Base-by-base conservation (phyloP, 2,329 filamentous ascomycete species). In the Periconia macrospinosa region DNA sequence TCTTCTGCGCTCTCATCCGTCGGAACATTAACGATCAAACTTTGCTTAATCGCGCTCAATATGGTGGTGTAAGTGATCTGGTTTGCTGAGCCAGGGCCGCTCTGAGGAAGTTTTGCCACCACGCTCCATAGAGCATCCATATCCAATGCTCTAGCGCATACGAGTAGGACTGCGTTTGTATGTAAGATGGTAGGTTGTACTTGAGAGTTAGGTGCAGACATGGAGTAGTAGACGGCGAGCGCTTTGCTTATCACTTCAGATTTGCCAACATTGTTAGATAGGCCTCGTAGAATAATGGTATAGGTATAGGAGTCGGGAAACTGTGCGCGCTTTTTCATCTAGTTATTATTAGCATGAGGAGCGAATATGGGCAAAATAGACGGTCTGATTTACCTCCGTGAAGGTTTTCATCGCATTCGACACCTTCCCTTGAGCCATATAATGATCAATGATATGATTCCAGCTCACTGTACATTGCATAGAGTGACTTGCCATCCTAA, bases 281-380 rank as follows among this genome's bases (percentile, higher is more conserved):
- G 85, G 30, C 92, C 93, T 47, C 84, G 81, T 61, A 99, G 86
- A 54, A 97, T 83, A 53, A 90, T 86, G 17, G 90, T 94, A 69
- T 90, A 97, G 0, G 94, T 97, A 64, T 88, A 84, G 3, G 85
- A 83, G 69, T 92, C 93, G 1, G 94, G 93, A 23, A 83, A 79
- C 65, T 95, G 89, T 6, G 81, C 87, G 56, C 92, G 84, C 77
- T 97, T 97, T 78, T 97, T 99, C 93, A 99, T 97, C 89, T 66
- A 23, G 15, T 13, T 30, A n/a, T 52, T 11, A 51, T 66, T 55
- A 68, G 62, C 43, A 33, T 35, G 46, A 7, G 33, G 17, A 33
- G 37, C 35, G 18, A 40, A 45, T 3, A 11, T 6, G 11, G 33
- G 3, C 33, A 10, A 37, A n/a, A 6, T 13, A 18, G 11, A 27